Conservation (phyloP, 805 yeast genomes). For the Naumovozyma castellii region DNA sequence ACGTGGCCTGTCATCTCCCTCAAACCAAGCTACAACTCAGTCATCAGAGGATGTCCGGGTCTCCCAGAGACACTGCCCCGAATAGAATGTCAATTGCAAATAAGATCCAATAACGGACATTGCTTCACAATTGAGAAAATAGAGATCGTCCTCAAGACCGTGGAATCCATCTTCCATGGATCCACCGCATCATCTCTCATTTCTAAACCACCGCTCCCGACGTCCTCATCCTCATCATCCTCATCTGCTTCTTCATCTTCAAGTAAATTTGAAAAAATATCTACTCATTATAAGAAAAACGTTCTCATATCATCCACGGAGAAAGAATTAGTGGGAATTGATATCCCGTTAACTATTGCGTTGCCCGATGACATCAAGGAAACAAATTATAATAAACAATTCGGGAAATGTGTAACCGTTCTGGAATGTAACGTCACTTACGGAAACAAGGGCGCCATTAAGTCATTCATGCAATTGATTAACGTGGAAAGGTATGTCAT, state of each 20-base stretch:
- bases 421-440: slow-evolving; percentile 30
- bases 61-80: slow-evolving; percentile 53
- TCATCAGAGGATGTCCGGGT: slow-evolving; percentile 61
- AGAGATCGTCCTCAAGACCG: slow-evolving; percentile 39
- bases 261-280: slow-evolving; percentile 17
- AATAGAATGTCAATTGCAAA: slow-evolving; percentile 45
- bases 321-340: slow-evolving; percentile 38
- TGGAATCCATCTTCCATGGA: slow-evolving; percentile 36
- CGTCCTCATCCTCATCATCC: neutral
- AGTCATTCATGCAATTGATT: slow-evolving; percentile 29
- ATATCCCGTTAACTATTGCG: slow-evolving; percentile 50
- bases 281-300: slow-evolving; percentile 27
- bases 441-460: slow-evolving; percentile 1
- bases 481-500: slow-evolving; percentile 48
- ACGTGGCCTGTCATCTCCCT: slow-evolving; percentile 29
- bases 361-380: slow-evolving; percentile 45
- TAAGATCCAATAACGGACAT: slow-evolving; percentile 41
- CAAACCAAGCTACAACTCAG: slow-evolving; percentile 43
- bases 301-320: slow-evolving; percentile 17
- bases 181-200: slow-evolving; percentile 15
- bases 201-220: slow-evolving; percentile 1
- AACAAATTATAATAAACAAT: slow-evolving; percentile 40
- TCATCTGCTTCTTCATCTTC: neutral
- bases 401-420: slow-evolving; percentile 41
- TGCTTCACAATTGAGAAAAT: slow-evolving; percentile 42